Evolutionary conservation across 768 basidiomycete species (phyloP), one percentile per base, ranked within the genome.

Genomic region (Tephrocybe sp.): DNA sequence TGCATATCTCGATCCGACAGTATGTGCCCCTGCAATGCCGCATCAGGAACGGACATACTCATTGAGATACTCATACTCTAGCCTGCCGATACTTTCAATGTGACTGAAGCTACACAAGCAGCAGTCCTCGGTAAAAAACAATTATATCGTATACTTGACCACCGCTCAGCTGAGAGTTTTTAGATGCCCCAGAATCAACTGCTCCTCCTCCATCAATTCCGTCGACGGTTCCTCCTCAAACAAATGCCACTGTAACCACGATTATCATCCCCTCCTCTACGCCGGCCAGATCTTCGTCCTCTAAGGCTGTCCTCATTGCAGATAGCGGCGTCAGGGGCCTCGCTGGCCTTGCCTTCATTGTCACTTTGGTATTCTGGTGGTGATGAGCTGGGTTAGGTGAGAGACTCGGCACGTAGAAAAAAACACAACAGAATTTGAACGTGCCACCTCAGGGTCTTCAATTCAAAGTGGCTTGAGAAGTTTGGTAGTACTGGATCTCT

Each of bases 271-370:
- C 51, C 13, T 6, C 51, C 26, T 32, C 47, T 27, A 9, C 36
- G 6, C 21, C 48, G 0, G 4, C 40, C 21, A 24, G 50, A 3
- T 16, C 59, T 22, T 49, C 59, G 1, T 44, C 52, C 16, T 60
- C 64, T 7, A 64, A 74, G 43, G 70, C 73, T 1, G 78, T 77
- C 1, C 70, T 77, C n/a, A 84, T 86, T 30, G 81, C 78, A 0
- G 85, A 84, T 32, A 84, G 86, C n/a, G 78, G 79, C 5, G 70
- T 84, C 4, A 81, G 81, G 3, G 81, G 77, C 11, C 49, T 86
- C 1, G 70, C 79, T 22, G 71, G 64, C n/a, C 49, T 79, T 16
- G 75, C 70, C 8, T 53, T 77, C 36, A 64, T 83, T 11, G 72
- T 57, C 4, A 75, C 63, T 1, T 28, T 64, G 8, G 45, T 59